Conservation (phyloP, 148 eudicot species). For the Linanthus parryae region DNA sequence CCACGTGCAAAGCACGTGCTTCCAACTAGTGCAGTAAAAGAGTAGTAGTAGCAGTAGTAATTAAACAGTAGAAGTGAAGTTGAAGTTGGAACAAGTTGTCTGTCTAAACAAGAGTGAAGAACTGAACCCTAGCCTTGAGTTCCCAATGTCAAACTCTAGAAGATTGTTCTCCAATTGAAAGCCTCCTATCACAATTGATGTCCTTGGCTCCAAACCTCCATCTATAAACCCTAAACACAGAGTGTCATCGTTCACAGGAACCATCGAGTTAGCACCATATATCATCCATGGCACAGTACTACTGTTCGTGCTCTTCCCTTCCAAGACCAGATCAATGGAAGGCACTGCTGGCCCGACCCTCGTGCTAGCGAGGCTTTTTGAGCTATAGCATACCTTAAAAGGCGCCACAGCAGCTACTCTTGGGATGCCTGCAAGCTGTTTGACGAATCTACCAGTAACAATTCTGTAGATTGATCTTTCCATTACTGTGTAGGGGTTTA, state of each 20-base stretch:
- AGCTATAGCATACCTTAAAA: constrained; percentile 24
- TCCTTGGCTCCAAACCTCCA: constrained; percentile 25
- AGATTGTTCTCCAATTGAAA: constrained; percentile 44
- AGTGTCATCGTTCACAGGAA: constrained; percentile 13
- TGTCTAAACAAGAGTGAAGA: constrained; percentile 19
- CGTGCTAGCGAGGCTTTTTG: constrained; percentile 7
- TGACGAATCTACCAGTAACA: constrained; percentile 7
- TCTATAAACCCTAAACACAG: constrained; percentile 41
- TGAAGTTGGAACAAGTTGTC: constrained; percentile 35
- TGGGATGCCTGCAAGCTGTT: constrained; percentile 9
- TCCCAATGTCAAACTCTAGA: constrained; percentile 33
- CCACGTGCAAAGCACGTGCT: no score
- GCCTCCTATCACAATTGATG: constrained; percentile 35
- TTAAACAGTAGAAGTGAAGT: constrained; percentile 28
- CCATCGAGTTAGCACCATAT: constrained; percentile 39
- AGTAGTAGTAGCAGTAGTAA: no score
- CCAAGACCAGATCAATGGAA: constrained; percentile 28
- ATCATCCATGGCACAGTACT: constrained; percentile 30
- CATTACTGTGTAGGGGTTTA: constrained; percentile 27
- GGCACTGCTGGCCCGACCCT: constrained; percentile 30
- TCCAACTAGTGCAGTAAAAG: no score
- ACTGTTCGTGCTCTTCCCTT: constrained; percentile 23
- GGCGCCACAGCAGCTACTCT: constrained; percentile 25
- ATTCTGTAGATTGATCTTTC: constrained; percentile 26
- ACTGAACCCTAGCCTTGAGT: constrained; percentile 28